phyloP scores from a whole-genome alignment of 345 rosid species.

The Eucalyptus microcorys region DNA sequence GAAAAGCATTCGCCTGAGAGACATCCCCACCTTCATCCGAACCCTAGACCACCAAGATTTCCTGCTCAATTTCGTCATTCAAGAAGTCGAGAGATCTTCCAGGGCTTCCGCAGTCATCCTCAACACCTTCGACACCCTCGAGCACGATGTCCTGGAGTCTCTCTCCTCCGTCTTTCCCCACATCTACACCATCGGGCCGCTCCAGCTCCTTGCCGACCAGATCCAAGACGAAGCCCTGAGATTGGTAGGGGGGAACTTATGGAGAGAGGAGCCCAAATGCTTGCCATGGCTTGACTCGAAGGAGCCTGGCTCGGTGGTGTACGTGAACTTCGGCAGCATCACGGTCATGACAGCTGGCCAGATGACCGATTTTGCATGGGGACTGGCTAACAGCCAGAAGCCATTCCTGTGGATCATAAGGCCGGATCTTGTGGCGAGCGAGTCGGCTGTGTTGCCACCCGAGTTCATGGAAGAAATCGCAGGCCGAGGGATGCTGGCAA shows the following conservation, averaged over 20 bases:
- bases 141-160: conserved; percentile 7
- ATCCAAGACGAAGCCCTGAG: neutral
- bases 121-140: conserved; percentile 25
- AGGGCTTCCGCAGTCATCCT: conserved; percentile 15
- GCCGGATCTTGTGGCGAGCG: neutral
- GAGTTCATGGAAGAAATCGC: neutral
- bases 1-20: conserved; percentile 15
- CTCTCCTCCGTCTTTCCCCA: conserved; percentile 3
- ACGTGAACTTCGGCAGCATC: neutral
- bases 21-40: conserved; percentile 10
- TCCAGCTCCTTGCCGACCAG: conserved; percentile 5
- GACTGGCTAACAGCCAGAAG: neutral
- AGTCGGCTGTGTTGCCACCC: neutral
- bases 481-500: neutral
- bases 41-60: conserved; percentile 10
- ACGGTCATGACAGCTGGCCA: neutral
- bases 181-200: conserved; percentile 19
- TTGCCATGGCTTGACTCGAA: neutral
- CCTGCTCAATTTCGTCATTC: conserved; percentile 1
- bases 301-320: neutral
- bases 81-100: conserved; percentile 1
- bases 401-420: neutral
- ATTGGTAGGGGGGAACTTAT: neutral
- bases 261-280: neutral
- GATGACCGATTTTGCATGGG: neutral